phyloP scores from a whole-genome alignment of 441 rosid genomes.

The Syzygium syzygioides region DNA sequence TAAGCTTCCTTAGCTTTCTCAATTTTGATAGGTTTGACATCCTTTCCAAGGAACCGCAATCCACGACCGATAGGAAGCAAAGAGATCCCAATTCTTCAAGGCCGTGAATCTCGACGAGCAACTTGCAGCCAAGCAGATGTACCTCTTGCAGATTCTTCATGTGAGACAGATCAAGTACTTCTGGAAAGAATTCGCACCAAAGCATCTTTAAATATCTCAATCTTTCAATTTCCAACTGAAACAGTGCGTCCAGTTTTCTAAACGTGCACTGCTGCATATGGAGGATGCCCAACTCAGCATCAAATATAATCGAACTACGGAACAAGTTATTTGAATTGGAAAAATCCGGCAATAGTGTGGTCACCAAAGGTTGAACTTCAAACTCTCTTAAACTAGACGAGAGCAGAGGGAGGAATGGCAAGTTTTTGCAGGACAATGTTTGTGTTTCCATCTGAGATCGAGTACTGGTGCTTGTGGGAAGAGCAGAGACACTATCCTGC shows the following conservation, averaged over 20 bases:
- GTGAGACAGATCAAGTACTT: not conserved
- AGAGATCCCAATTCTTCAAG: not conserved
- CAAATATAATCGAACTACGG: not conserved
- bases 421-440: not conserved
- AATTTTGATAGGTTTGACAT: not conserved
- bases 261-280: not conserved
- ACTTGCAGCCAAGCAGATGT: not conserved
- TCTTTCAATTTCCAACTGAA: not conserved
- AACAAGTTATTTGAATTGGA: not conserved
- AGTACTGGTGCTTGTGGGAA: not conserved
- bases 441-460: not conserved
- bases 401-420: not conserved
- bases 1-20: not conserved
- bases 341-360: not conserved
- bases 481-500: not conserved
- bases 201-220: not conserved
- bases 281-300: not conserved
- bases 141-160: not conserved
- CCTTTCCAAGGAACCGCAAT: not conserved
- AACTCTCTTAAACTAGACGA: not conserved
- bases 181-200: not conserved
- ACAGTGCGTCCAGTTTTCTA: not conserved
- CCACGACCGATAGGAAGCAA: not conserved
- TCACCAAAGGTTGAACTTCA: not conserved
- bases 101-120: not conserved